These are phyloP conservation scores for Brassica rapa DNA, from an alignment of 345 rosid species.

Conservation along the genomic window DNA sequence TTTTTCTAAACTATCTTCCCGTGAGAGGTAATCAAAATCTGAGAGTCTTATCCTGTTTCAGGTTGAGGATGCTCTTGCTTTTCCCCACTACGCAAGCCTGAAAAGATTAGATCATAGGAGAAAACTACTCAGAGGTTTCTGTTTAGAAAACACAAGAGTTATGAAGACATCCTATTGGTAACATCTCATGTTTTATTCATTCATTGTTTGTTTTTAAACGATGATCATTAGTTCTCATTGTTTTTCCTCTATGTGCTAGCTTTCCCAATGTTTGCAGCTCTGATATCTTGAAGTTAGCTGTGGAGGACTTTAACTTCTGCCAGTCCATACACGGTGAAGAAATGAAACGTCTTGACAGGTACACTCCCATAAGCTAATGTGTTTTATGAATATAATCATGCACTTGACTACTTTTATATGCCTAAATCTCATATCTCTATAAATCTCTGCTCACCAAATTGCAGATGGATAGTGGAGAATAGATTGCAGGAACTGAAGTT, in stretches of 20 bases:
- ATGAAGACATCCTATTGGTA: constrained; percentile 70
- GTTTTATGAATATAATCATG: not conserved
- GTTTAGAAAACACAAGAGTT: constrained; percentile 46
- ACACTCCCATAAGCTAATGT: not conserved
- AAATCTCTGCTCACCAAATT: constrained; percentile 16
- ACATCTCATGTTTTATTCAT: not conserved
- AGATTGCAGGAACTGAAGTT: constrained; percentile 71
- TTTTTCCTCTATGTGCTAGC: constrained; percentile 44
- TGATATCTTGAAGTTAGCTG: constrained; percentile 64
- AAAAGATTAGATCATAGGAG: constrained; percentile 61
- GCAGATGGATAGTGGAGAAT: constrained; percentile 72
- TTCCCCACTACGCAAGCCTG: constrained; percentile 55
- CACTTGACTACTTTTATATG: not conserved
- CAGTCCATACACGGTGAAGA: constrained; percentile 65
- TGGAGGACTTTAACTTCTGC: constrained; percentile 67
- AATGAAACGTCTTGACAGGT: constrained; percentile 50
- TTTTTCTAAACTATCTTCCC: constrained; percentile 1
- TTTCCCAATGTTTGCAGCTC: constrained; percentile 43
- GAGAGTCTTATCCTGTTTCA: constrained; percentile 40
- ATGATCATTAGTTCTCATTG: not conserved
- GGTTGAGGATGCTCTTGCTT: constrained; percentile 67
- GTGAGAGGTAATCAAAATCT: not conserved
- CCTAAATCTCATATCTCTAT: not conserved
- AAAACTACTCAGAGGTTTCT: constrained; percentile 53
- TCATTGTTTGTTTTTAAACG: not conserved